phyloP scores from a whole-genome alignment of 495 filamentous ascomycete genomes.

The Aspergillus carlsbadensis region DNA sequence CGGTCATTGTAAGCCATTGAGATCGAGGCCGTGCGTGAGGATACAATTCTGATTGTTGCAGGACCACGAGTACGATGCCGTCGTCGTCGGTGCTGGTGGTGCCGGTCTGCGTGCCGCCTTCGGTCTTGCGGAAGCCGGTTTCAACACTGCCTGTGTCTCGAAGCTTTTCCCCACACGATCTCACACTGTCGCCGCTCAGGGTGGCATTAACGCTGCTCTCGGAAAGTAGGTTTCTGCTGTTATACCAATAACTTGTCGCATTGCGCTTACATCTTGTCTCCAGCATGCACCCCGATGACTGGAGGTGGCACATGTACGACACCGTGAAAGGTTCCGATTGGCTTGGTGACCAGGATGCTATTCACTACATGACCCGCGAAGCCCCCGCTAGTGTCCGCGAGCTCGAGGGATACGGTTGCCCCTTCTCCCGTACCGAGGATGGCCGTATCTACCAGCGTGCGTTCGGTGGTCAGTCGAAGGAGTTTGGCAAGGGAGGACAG shows the following conservation, averaged over 20 bases:
- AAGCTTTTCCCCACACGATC: constrained; percentile 96
- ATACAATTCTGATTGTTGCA: constrained; percentile 34
- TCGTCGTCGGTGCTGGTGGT: constrained; percentile 93
- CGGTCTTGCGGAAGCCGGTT: constrained; percentile 93
- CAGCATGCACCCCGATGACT: constrained; percentile 86
- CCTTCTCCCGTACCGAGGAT: constrained; percentile 96
- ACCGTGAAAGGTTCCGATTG: constrained; percentile 98
- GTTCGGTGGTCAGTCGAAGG: constrained; percentile 94
- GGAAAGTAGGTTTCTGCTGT: constrained; percentile 61
- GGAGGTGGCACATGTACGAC: constrained; percentile 99
- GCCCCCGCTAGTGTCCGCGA: constrained; percentile 90
- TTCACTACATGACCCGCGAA: constrained; percentile 98
- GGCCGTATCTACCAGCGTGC: constrained; percentile 98
- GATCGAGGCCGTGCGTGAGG: neutral
- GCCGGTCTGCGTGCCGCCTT: constrained; percentile 93
- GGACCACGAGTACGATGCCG: constrained; percentile 81
- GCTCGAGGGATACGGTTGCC: constrained; percentile 95
- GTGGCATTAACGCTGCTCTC: constrained; percentile 69
- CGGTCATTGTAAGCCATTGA: constrained; percentile 74
- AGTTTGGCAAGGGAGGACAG: constrained; percentile 94
- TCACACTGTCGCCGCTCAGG: constrained; percentile 94
- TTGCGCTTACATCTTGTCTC: constrained; percentile 8
- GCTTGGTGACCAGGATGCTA: constrained; percentile 98
- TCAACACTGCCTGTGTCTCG: constrained; percentile 97
- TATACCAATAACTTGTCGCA: neutral